phyloP scores from a whole-genome alignment of 2,329 filamentous ascomycete genomes.

The Fusarium subglutinans region DNA sequence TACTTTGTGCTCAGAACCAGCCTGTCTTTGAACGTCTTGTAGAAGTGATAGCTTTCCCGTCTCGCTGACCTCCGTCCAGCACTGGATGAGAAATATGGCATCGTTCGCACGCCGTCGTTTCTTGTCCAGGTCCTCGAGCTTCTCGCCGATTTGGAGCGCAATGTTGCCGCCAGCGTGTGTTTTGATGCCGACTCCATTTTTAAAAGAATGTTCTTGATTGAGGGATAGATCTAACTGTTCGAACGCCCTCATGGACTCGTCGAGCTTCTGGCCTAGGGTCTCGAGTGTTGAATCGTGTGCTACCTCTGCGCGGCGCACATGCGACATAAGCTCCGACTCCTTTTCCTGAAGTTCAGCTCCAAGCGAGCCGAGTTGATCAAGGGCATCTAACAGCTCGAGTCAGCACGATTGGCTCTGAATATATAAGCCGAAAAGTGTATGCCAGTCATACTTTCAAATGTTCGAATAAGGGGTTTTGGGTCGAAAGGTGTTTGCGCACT shows the following conservation, averaged over 20 bases:
- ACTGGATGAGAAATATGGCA: slow-evolving; percentile 93
- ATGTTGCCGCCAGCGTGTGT: slow-evolving; percentile 79
- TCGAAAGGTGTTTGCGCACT: slow-evolving; percentile 77
- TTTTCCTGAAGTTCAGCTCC: slow-evolving; percentile 87
- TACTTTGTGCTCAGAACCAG: slow-evolving; percentile 90
- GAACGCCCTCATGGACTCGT: slow-evolving; percentile 91
- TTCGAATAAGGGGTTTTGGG: slow-evolving; percentile 94
- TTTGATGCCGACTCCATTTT: slow-evolving; percentile 46
- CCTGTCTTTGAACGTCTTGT: slow-evolving; percentile 86
- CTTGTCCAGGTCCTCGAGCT: slow-evolving; percentile 91
- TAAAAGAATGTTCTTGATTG: slow-evolving; percentile 64
- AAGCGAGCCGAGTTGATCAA: slow-evolving; percentile 74
- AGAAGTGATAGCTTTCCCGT: slow-evolving; percentile 86
- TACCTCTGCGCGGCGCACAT: slow-evolving; percentile 88
- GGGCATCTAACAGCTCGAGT: slow-evolving; percentile 57
- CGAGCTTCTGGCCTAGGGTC: slow-evolving; percentile 86
- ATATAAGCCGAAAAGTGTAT: background rate
- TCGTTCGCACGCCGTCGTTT: slow-evolving; percentile 91
- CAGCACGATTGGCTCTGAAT: slow-evolving; percentile 13
- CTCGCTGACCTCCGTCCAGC: slow-evolving; percentile 95
- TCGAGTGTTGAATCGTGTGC: slow-evolving; percentile 93
- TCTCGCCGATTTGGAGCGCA: slow-evolving; percentile 93
- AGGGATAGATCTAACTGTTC: slow-evolving; percentile 87
- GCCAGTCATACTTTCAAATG: slow-evolving; percentile 76
- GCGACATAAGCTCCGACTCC: slow-evolving; percentile 89